A percentile compares a stretch with the other conserved stretches of the same genome.
Evolutionary conservation across 2,329 filamentous ascomycete genomes (phyloP).

Genomic region (Xylariales sp.): DNA sequence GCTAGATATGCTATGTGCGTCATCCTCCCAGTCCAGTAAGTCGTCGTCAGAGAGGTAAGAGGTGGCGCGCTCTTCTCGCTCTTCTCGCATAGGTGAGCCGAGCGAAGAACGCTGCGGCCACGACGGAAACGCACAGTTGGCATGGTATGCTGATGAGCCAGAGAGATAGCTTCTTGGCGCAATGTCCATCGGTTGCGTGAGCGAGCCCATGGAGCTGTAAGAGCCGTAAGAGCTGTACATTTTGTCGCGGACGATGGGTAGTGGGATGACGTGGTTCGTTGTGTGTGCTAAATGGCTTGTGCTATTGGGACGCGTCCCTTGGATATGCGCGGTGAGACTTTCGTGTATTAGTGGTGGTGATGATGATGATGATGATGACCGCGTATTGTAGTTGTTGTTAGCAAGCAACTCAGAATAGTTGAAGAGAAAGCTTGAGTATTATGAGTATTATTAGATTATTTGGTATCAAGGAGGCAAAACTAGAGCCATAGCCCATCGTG

Average conservation of each 20-base stretch:
- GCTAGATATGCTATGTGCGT: conserved; percentile 41
- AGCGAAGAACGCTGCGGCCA: conserved; percentile 37
- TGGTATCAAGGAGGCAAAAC: neutral
- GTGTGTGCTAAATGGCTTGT: no score
- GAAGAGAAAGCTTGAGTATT: neutral
- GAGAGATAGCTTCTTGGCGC: conserved; percentile 24
- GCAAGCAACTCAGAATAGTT: neutral
- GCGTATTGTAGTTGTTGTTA: conserved; percentile 1
- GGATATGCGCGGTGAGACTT: neutral
- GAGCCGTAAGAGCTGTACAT: conserved; percentile 32
- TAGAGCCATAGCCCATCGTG: neutral
- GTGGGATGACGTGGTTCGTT: conserved; percentile 1
- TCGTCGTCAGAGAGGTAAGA: conserved; percentile 62
- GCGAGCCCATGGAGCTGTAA: conserved; percentile 31
- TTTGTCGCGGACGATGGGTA: no score
- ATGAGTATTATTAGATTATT: neutral
- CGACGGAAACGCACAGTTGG: conserved; percentile 37
- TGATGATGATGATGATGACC: no score
- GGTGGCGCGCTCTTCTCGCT: conserved; percentile 43
- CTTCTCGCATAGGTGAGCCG: conserved; percentile 17
- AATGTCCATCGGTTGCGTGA: conserved; percentile 28
- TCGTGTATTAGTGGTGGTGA: conserved; percentile 6
- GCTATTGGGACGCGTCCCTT: no score
- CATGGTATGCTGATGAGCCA: conserved; percentile 21
- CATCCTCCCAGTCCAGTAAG: conserved; percentile 48